Evolutionary conservation across 2,329 filamentous ascomycete species (phyloP).

Genomic region (Byssothecium circinans): DNA sequence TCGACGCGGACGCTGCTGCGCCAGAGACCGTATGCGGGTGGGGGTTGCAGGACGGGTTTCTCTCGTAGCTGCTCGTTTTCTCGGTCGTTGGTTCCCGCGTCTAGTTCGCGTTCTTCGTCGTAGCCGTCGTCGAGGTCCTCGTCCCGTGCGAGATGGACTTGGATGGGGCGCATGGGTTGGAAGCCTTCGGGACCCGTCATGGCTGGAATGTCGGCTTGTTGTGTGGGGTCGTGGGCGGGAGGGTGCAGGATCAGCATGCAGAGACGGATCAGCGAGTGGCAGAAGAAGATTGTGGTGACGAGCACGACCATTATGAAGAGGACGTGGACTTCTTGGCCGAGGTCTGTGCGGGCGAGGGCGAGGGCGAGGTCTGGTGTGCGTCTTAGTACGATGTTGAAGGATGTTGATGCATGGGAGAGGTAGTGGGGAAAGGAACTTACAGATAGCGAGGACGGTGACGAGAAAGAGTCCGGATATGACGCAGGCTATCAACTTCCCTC

Average conservation of each 20-base stretch:
- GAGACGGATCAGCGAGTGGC: constrained; percentile 73
- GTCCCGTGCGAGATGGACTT: constrained; percentile 72
- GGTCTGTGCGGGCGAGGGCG: constrained; percentile 64
- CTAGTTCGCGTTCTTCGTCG: constrained; percentile 44
- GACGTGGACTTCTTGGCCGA: constrained; percentile 73
- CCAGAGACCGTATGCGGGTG: constrained; percentile 86
- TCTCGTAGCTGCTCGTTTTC: constrained; percentile 21
- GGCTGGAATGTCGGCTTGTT: constrained; percentile 45
- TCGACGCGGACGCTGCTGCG: constrained; percentile 79
- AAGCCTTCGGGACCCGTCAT: constrained; percentile 65
- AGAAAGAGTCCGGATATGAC: constrained; percentile 68
- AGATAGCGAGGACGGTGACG: constrained; percentile 61
- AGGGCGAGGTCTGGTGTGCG: constrained; percentile 67
- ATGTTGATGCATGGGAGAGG: constrained; percentile 2
- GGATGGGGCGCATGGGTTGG: constrained; percentile 72
- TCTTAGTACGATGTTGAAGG: constrained; percentile 5
- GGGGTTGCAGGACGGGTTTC: constrained; percentile 44
- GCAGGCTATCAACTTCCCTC: constrained; percentile 47
- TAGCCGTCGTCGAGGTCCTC: constrained; percentile 64
- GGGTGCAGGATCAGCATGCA: constrained; percentile 65
- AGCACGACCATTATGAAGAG: constrained; percentile 78
- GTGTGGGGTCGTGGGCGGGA: constrained; percentile 15
- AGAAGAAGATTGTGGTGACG: constrained; percentile 75
- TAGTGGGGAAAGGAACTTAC: constrained; percentile 53
- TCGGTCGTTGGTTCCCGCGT: background rate